Conservation (phyloP, 2,329 filamentous ascomycete genomes). For the Trichoderma simmonsii region DNA sequence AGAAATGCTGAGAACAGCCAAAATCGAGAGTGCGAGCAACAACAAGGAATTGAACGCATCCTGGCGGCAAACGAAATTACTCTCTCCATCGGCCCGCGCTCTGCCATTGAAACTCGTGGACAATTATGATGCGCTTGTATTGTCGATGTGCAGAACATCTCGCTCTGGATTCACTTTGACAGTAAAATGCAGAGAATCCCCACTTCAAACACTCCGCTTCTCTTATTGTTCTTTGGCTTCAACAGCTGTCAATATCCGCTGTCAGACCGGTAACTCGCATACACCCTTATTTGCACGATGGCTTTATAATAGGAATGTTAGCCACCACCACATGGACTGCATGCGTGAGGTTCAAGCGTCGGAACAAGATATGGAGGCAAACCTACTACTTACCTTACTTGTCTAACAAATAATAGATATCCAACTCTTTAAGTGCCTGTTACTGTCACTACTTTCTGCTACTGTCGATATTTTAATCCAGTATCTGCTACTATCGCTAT, state of each 20-base stretch:
- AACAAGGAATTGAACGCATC: not conserved
- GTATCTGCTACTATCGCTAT: no score
- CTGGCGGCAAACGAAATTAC: no score
- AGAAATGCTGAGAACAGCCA: not conserved
- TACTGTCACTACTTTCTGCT: not conserved
- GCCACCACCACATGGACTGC: no score
- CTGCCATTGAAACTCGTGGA: not conserved
- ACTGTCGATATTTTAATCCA: no score
- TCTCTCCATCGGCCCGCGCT: not conserved
- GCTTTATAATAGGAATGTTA: not conserved
- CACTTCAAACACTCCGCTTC: not conserved
- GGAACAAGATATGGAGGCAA: no score
- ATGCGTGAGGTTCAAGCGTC: not conserved
- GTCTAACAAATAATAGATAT: not conserved
- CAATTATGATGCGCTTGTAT: not conserved
- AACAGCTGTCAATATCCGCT: not conserved
- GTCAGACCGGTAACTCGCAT: not conserved
- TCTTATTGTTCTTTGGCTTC: not conserved
- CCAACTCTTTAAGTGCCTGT: not conserved
- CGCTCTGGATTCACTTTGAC: not conserved
- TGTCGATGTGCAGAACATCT: not conserved
- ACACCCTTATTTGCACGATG: not conserved
- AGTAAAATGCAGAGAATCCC: not conserved
- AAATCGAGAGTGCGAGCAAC: no score
- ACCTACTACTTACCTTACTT: not conserved